A percentile compares a stretch with the other conserved stretches of the same genome.
Evolutionary conservation across 2,329 filamentous ascomycete genomes (phyloP).

Genomic region (Monosporascus ibericus): DNA sequence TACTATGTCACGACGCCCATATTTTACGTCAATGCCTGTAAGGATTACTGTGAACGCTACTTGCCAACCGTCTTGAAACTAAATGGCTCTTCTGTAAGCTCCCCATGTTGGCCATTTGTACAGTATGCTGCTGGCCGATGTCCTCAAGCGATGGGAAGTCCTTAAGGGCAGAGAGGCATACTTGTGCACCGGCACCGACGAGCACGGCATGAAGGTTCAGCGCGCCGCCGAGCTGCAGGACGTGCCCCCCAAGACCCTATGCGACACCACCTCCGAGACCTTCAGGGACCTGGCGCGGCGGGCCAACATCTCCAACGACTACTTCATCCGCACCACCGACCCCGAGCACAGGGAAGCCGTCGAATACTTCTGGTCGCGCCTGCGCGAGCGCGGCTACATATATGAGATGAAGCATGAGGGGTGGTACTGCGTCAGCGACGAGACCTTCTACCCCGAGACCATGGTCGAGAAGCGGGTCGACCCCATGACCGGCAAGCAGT

Average conservation of each 20-base stretch:
- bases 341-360: conserved; percentile 76
- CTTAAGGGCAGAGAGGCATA: conserved; percentile 66
- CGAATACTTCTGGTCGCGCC: conserved; percentile 78
- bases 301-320: conserved; percentile 68
- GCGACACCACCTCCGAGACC: conserved; percentile 73
- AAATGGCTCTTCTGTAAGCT: conserved; percentile 41
- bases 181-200: conserved; percentile 87
- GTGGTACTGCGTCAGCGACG: conserved; percentile 96
- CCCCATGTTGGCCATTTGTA: conserved; percentile 95
- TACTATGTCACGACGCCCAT: conserved; percentile 96
- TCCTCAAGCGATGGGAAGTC: conserved; percentile 85
- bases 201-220: conserved; percentile 97
- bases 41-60: conserved; percentile 12
- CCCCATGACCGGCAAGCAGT: conserved; percentile 73
- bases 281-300: conserved; percentile 70
- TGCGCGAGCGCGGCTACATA: conserved; percentile 70
- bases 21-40: conserved; percentile 97
- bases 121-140: conserved; percentile 83
- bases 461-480: conserved; percentile 69
- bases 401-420: conserved; percentile 84
- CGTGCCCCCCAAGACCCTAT: conserved; percentile 74
- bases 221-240: conserved; percentile 69
- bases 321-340: conserved; percentile 92
- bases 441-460: conserved; percentile 85
- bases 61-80: conserved; percentile 6